Evolutionary conservation across 2,329 filamentous ascomycete genomes (phyloP).

Genomic region (Fusarium incarnatum): DNA sequence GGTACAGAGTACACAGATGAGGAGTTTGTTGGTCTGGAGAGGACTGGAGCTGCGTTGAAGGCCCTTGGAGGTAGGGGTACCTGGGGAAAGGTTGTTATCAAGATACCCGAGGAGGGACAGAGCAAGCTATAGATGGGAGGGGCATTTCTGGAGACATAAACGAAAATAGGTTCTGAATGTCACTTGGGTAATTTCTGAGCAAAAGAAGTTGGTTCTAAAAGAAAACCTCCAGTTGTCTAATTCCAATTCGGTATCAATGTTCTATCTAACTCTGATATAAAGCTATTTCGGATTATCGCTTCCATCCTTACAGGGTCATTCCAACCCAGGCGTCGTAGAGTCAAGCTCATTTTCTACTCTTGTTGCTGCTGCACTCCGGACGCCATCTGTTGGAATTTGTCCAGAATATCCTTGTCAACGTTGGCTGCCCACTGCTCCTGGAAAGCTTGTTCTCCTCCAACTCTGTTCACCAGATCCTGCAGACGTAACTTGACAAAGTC

Average conservation of each 20-base stretch:
- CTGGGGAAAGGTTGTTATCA: conserved; percentile 96
- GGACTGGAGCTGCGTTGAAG: conserved; percentile 78
- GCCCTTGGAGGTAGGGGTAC: conserved; percentile 84
- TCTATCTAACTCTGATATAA: conserved; percentile 28
- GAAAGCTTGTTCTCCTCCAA: conserved; percentile 75
- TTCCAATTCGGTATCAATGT: conserved; percentile 20
- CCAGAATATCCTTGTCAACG: conserved; percentile 78
- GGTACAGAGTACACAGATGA: conserved; percentile 86
- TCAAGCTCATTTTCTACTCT: background rate
- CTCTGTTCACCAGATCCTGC: conserved; percentile 65
- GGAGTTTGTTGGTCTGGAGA: conserved; percentile 85
- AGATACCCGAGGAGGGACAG: conserved; percentile 75
- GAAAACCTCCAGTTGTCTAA: background rate
- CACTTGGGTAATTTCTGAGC: background rate
- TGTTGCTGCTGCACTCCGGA: conserved; percentile 38
- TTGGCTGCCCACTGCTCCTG: conserved; percentile 76
- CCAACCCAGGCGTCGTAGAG: background rate
- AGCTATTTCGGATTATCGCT: conserved; percentile 29
- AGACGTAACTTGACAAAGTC: conserved; percentile 73
- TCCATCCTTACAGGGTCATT: conserved; percentile 15
- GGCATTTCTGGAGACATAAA: background rate
- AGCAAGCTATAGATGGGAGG: conserved; percentile 61
- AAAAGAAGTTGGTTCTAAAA: background rate
- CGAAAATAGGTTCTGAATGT: background rate
- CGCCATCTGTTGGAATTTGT: conserved; percentile 64